These are phyloP conservation scores for Candida vartiovaarae DNA, from an alignment of 805 yeast species.

Conservation along the genomic window DNA sequence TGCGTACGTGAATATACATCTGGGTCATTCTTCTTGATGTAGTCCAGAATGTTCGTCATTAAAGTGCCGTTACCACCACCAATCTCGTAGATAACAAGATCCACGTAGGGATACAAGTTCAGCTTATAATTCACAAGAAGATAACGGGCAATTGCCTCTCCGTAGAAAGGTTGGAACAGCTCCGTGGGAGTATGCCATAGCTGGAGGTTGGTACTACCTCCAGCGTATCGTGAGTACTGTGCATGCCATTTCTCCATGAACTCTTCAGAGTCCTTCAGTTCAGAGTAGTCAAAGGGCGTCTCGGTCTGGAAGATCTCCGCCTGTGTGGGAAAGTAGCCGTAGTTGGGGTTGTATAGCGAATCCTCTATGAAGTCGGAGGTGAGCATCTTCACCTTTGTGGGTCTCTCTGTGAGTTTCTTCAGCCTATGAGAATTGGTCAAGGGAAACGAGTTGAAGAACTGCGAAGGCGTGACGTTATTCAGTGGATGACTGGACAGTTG, in stretches of 20 bases:
- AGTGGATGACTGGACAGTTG: constrained; percentile 15
- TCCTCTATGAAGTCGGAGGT: constrained; percentile 78
- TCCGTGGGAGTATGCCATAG: constrained; percentile 91
- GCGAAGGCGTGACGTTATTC: constrained; percentile 9
- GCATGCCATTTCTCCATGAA: constrained; percentile 63
- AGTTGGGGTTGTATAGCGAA: constrained; percentile 70
- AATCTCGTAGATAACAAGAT: constrained; percentile 73
- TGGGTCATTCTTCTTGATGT: constrained; percentile 53
- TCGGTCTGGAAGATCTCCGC: constrained; percentile 71
- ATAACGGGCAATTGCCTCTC: constrained; percentile 80
- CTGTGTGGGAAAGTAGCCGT: constrained; percentile 76
- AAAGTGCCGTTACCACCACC: constrained; percentile 90
- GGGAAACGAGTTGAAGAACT: constrained; percentile 19
- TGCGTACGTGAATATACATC: constrained; percentile 63
- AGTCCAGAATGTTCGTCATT: constrained; percentile 69
- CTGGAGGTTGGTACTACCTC: constrained; percentile 37
- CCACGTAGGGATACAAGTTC: constrained; percentile 61
- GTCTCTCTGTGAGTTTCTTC: constrained; percentile 35
- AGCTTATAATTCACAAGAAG: constrained; percentile 63
- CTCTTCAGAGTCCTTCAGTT: constrained; percentile 56
- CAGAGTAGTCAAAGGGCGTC: constrained; percentile 54
- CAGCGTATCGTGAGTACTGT: constrained; percentile 47
- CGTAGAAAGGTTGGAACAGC: constrained; percentile 75
- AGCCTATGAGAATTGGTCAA: constrained; percentile 15
- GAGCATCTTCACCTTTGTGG: constrained; percentile 61